phyloP scores from a whole-genome alignment of 805 yeast genomes.

The Wickerhamiella allomyrinae region DNA sequence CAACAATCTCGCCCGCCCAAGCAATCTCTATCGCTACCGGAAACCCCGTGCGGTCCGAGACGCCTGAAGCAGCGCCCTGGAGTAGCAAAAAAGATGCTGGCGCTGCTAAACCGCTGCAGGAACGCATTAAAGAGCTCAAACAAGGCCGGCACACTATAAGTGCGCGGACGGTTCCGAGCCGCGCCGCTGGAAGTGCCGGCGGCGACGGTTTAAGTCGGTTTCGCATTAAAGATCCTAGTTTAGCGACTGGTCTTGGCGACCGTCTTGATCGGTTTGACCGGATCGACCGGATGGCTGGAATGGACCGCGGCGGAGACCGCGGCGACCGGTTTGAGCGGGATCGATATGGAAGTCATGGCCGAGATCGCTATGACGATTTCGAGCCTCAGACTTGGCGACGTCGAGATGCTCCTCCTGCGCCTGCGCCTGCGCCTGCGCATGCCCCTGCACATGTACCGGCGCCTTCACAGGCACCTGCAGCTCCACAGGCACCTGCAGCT shows the following conservation, averaged over 20 bases:
- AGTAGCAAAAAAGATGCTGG: neutral
- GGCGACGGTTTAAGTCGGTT: conserved; percentile 14
- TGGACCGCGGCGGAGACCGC: neutral
- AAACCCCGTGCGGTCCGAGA: neutral
- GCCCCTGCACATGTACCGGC: neutral
- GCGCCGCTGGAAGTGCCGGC: neutral
- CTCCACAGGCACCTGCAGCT: conserved; percentile 2
- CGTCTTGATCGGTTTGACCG: neutral
- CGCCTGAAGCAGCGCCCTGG: conserved; percentile 4
- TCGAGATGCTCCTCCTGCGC: neutral
- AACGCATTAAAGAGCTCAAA: conserved; percentile 5
- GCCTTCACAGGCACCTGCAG: neutral
- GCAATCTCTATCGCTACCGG: neutral
- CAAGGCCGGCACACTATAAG: conserved; percentile 2
- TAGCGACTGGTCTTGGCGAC: neutral
- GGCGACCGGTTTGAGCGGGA: neutral
- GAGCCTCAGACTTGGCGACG: neutral
- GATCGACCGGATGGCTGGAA: neutral
- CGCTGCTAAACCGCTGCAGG: conserved; percentile 2
- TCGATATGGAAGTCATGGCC: no score
- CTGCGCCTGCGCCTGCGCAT: neutral
- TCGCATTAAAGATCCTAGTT: conserved; percentile 5
- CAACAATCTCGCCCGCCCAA: conserved; percentile 1
- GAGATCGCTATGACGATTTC: neutral
- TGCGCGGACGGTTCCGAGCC: neutral